Evolutionary conservation across 2,329 filamentous ascomycete genomes (phyloP), one percentile per base, ranked within the genome.

Genomic region (Nemania sp.): DNA sequence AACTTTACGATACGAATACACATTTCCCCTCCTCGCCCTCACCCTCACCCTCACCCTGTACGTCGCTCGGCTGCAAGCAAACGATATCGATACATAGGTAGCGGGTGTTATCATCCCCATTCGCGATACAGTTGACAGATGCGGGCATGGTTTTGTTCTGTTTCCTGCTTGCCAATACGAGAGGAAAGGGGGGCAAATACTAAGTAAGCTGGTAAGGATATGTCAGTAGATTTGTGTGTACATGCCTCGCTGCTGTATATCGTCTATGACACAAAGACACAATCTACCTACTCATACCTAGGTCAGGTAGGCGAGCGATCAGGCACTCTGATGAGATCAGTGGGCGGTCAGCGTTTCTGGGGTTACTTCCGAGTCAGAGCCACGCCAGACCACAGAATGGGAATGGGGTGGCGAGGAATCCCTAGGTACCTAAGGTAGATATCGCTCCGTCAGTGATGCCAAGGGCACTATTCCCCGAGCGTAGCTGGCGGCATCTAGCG

Each of bases 21-120:
- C n/a, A 4, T 60, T 66, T 66, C 65, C 67, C 66, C 53, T n/a
- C 66, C 22, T 62, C 64, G 41, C 24, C 52, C 32, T 53, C 55
- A 41, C 26, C 66, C 22, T 62, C 64, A 45, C 24, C 52, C 32
- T 53, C 55, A 41, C 26, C n/a, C 27, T 35, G 22, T n/a, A 22
- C 32, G 10, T 24, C n/a, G 24, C 22, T 35, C 22, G 29, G 29
- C 53, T 62, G 43, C 57, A 47, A 26, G 43, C 22, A 53, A 41
- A 47, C 24, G 2, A 55, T 22, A n/a, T 15, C 18, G 3, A 41
- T 35, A 35, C 32, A 5, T 47, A 56, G 29, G 15, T 35, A 52
- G 35, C 6, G n/a, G 41, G 53, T 58, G n/a, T 15, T 29, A 47
- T 11, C 18, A 29, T 15, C 13, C 38, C 13, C 18, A 43, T n/a